These are phyloP conservation scores for Xylona heveae DNA, from an alignment of 495 filamentous ascomycete genomes.

Conservation along the genomic window DNA sequence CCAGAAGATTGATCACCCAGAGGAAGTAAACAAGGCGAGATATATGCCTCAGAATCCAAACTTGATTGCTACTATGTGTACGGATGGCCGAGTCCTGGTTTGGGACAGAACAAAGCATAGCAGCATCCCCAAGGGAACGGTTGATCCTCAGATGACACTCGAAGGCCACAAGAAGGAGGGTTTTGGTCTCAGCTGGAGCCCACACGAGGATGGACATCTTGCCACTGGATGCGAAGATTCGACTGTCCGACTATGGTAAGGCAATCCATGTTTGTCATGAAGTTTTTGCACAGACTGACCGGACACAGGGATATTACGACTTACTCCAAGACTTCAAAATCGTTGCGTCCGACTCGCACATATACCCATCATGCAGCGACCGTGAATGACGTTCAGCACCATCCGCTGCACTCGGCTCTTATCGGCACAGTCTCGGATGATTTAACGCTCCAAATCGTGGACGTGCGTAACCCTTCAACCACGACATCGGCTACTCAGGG, in stretches of 20 bases:
- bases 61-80: constrained; percentile 84
- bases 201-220: constrained; percentile 59
- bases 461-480: constrained; percentile 45
- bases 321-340: constrained; percentile 46
- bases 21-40: constrained; percentile 94
- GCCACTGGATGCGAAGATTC: constrained; percentile 79
- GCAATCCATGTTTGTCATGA: constrained; percentile 1
- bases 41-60: constrained; percentile 97
- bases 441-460: constrained; percentile 75
- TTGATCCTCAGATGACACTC: constrained; percentile 66
- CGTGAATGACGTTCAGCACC: constrained; percentile 92
- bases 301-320: constrained; percentile 50
- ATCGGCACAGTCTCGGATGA: constrained; percentile 94
- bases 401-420: constrained; percentile 57
- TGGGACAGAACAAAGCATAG: constrained; percentile 93
- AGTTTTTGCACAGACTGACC: constrained; percentile 5
- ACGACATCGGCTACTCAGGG: constrained; percentile 35
- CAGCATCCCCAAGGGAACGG: constrained; percentile 42
- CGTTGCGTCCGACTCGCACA: constrained; percentile 41
- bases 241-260: constrained; percentile 78
- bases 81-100: constrained; percentile 70
- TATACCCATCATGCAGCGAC: constrained; percentile 79
- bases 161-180: constrained; percentile 76
- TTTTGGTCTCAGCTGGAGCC: constrained; percentile 89
- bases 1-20: constrained; percentile 90